Base-by-base conservation (phyloP, 108 stramenopile species). In the Discostella pseudostelligera region DNA sequence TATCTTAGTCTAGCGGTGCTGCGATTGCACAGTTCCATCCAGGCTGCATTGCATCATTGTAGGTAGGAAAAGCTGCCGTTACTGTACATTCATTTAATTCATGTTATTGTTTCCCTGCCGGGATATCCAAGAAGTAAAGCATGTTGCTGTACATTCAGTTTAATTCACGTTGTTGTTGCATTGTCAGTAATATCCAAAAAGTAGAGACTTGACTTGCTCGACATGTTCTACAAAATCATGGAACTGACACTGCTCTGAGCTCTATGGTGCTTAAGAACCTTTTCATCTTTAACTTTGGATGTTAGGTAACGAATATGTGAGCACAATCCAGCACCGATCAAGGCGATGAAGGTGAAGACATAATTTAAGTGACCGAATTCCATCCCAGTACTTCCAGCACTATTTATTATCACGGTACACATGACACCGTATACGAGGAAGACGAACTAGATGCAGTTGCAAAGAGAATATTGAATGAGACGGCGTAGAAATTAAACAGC, bases 241-340 rank as follows among this genome's bases (percentile, higher is more conserved):
- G 78, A 79, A 37, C 68, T 58, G 12, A 79, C 72, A 44, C 78
- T 79, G 36, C 78, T 79, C 29, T 67, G 73, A 17, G 55, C 65
- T 13, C 78, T 68, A 64, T 79, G 78, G 35, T 79, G 78, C 48
- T 56, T 67, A 4, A 79, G 53, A 55, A 54, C 72, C 58, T 68
- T 69, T 39, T 79, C 78, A 37, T 73, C 78, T 58, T 72, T 59
- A 35, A 74, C 67, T 26, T 63, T 74, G 1, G 68, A 72, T 17
- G 78, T 79, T 22, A 79, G 67, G 57, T 69, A 79, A 10, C 72
- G 61, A 56, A 79, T 67, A 21, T 74, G 72, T 10, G 78, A 69
- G 54, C 72, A 68, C 9, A 79, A 51, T 8, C 42, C 51, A 24
- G 72, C 78, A 3, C 78, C 78, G 29, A 73, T 25, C 19, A 74